phyloP scores from a whole-genome alignment of 495 filamentous ascomycete species.

The Glutinoglossum americanum region DNA sequence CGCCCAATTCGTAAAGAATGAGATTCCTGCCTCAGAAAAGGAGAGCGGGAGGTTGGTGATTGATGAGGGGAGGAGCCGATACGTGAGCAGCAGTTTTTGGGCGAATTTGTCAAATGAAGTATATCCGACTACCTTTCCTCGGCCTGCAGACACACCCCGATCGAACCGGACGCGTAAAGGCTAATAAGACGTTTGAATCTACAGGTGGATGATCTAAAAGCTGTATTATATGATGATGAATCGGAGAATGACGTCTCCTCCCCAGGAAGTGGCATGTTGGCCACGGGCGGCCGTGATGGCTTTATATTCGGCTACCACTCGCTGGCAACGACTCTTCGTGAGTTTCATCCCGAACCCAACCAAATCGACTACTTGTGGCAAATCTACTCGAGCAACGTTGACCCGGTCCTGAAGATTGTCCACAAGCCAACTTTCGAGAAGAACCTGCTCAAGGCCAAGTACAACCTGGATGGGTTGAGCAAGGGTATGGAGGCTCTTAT shows the following conservation, averaged over 20 bases:
- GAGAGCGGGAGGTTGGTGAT: conserved; percentile 68
- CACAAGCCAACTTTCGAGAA: conserved; percentile 38
- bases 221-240: conserved; percentile 16
- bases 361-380: conserved; percentile 31
- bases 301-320: conserved; percentile 22
- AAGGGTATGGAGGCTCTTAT: conserved; percentile 46
- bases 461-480: conserved; percentile 31
- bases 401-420: conserved; percentile 46
- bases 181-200: not conserved
- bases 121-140: conserved; percentile 2
- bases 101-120: conserved; percentile 75
- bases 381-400: conserved; percentile 46
- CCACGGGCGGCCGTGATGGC: conserved; percentile 14
- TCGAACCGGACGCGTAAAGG: not conserved
- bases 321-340: not conserved
- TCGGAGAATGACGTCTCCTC: conserved; percentile 24
- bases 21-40: conserved; percentile 27
- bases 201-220: conserved; percentile 21
- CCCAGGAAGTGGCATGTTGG: conserved; percentile 27
- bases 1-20: not conserved
- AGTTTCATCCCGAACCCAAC: conserved; percentile 17
- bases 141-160: not conserved
- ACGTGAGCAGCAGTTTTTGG: conserved; percentile 82
- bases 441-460: conserved; percentile 21
- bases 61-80: conserved; percentile 53